Evolutionary conservation across 202 grass and related monocot genomes (phyloP), one percentile per base, ranked within the genome.

Genomic region (Dendrocalamus latiflorus): DNA sequence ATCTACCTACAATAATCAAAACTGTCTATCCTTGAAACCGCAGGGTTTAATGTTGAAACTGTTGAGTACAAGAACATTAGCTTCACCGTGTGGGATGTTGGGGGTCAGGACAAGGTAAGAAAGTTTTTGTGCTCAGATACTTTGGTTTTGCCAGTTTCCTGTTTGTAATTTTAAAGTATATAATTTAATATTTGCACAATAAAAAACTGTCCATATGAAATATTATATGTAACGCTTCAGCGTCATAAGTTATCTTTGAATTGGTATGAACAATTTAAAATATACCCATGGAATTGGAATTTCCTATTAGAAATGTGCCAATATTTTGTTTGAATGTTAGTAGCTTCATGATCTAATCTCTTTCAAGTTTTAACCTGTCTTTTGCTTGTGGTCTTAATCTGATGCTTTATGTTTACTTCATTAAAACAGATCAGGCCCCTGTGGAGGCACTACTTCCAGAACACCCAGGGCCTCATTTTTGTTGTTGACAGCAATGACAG

Each of bases 361-460:
- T n/a, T n/a, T n/a, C n/a, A n/a, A n/a, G n/a, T 72, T 58, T 77
- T 72, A 15, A 6, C 9, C 26, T 61, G 12, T 4, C 58, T 34
- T 60, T 28, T 66, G 15, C 50, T 74, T 66, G 10, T 68, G 18
- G 2, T n/a, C 67, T 78, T n/a, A n/a, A n/a, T 21, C 68, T 79
- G 34, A 78, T 61, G 8, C 1, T 17, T 54, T 45, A 1, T 75
- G 22, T 64, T 25, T 55, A 53, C 30, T 20, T 70, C 9, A 1
- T 26, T 4, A 22, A 90, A 85, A 93, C 85, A 97, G 92, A 97
- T 97, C 67, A 89, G 92, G 63, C 92, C 95, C 45, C 75, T 97
- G 79, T 97, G 95, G 95, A 97, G 95, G 90, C 92, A 94, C 76
- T 97, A 94, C 76, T 97, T 97, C 86, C 95, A 97, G 86, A 97